Evolutionary conservation across 2,329 filamentous ascomycete species (phyloP), one percentile per base, ranked within the genome.

Genomic region (Lithohypha guttulata): DNA sequence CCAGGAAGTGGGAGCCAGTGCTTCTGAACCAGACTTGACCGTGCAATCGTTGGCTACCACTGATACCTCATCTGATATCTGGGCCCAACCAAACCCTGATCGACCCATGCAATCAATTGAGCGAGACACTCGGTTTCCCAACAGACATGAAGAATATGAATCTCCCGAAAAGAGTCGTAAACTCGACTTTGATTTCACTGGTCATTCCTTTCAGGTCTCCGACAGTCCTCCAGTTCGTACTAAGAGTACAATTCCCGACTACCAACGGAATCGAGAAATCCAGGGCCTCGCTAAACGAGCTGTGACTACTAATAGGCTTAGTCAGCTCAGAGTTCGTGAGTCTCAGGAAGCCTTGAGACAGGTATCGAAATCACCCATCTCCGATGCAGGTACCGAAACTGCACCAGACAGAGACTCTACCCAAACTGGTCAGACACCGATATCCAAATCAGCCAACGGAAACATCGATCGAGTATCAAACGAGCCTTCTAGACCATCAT

Each of bases 131-230:
- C 19, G 49, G 52, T 6, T 46, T 46, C 8, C 40, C 40, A n/a
- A 45, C 43, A n/a, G 28, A 36, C 15, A 46, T 26, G 8, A 38
- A 22, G 14, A 43, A 8, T 43, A 44, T 17, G 41, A 34, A 14
- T 49, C 51, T 8, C 36, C 45, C n/a, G 51, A 51, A 14, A 42
- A 44, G 23, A 42, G 47, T 26, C 41, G 53, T 17, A 50, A 41
- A 14, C 48, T 48, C 33, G 56, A 53, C 20, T 53, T 60, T n/a
- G 51, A 56, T 27, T 51, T 54, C 43, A 53, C 52, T 20, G 46
- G 47, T 7, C 49, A 49, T 18, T 51, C 53, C 21, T 46, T 54
- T 27, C 55, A 54, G 25, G 42, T 55, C 14, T 59, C 57, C 13
- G 46, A 58, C 22, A 59, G 55, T 31, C 54, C 57, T 8, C 47